These are phyloP conservation scores for Elaeis guineensis DNA, from an alignment of 176 grass and related monocot species.

Conservation along the genomic window DNA sequence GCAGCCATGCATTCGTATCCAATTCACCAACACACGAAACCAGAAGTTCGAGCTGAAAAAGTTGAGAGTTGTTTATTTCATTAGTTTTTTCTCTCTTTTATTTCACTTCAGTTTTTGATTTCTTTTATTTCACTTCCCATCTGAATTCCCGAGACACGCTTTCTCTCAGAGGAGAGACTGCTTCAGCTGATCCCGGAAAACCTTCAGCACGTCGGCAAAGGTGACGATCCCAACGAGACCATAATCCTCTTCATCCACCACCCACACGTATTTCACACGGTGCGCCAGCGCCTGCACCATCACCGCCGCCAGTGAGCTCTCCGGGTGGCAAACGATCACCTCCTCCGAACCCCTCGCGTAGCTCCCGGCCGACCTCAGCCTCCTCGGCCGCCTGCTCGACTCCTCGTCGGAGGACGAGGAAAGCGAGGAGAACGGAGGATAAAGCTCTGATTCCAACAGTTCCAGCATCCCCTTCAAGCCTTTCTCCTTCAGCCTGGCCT, in stretches of 20 bases:
- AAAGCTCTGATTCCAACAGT: constrained; percentile 25
- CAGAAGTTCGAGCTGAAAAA: too few relatives aligned
- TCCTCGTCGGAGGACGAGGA: constrained; percentile 24
- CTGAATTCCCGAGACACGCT: too few relatives aligned
- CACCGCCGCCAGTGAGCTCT: constrained; percentile 69
- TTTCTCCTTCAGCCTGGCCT: constrained; percentile 25
- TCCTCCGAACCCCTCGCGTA: constrained; percentile 24
- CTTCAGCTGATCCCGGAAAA: constrained; percentile 38
- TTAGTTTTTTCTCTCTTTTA: too few relatives aligned
- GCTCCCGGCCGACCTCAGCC: constrained; percentile 13
- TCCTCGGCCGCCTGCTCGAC: constrained; percentile 12
- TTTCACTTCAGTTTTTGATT: too few relatives aligned
- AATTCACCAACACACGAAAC: too few relatives aligned
- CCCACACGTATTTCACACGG: constrained; percentile 67
- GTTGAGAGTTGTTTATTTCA: too few relatives aligned
- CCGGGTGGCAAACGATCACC: constrained; percentile 38
- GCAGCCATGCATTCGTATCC: too few relatives aligned
- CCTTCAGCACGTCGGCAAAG: constrained; percentile 45
- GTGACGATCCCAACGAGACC: constrained; percentile 41
- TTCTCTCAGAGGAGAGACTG: neutral
- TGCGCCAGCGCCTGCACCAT: constrained; percentile 59
- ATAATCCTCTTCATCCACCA: constrained; percentile 27
- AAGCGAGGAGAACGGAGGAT: neutral
- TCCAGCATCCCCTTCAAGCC: constrained; percentile 38
- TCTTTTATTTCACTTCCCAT: too few relatives aligned